A percentile compares a stretch with the other conserved stretches of the same genome.
phyloP scores from a whole-genome alignment of 176 grass and related monocot genomes.

The Carex pumila region DNA sequence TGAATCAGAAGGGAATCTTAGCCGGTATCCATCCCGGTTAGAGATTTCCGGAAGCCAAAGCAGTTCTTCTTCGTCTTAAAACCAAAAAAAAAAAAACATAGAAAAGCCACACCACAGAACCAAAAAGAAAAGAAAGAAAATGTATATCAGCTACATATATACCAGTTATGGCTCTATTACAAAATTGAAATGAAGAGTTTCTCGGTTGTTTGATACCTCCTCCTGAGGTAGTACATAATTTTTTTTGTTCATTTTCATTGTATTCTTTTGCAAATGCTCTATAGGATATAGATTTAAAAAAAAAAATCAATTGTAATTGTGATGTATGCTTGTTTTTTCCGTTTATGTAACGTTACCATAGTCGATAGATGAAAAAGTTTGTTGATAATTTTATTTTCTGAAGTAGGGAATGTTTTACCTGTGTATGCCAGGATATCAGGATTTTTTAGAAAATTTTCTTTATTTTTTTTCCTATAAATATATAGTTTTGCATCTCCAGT shows the following conservation, averaged over 20 bases:
- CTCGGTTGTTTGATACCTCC: constrained; percentile 1
- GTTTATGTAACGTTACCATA: constrained; percentile 1
- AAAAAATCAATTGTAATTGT: constrained; percentile 22
- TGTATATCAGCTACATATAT: background rate
- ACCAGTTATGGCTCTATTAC: background rate
- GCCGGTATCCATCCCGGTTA: constrained; percentile 28
- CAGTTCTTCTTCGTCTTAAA: constrained; percentile 26
- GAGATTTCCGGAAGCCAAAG: constrained; percentile 51
- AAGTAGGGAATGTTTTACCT: background rate
- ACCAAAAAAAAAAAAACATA: background rate
- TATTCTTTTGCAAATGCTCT: constrained; percentile 27
- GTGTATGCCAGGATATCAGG: background rate
- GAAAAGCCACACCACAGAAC: background rate
- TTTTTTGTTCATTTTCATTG: background rate
- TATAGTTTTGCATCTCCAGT: background rate
- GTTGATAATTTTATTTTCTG: background rate
- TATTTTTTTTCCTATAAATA: background rate
- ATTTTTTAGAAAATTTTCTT: background rate
- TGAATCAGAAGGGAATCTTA: constrained; percentile 30
- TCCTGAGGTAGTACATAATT: constrained; percentile 11
- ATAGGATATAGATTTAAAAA: constrained; percentile 17
- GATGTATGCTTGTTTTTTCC: background rate
- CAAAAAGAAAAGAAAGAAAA: background rate
- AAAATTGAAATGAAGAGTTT: background rate
- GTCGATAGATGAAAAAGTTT: constrained; percentile 10